Percentiles rank a stretch among this genome's conserved stretches.
Evolutionary conservation across 1,139 yeast genomes (phyloP).

Genomic region (Blastobotrys proliferans): DNA sequence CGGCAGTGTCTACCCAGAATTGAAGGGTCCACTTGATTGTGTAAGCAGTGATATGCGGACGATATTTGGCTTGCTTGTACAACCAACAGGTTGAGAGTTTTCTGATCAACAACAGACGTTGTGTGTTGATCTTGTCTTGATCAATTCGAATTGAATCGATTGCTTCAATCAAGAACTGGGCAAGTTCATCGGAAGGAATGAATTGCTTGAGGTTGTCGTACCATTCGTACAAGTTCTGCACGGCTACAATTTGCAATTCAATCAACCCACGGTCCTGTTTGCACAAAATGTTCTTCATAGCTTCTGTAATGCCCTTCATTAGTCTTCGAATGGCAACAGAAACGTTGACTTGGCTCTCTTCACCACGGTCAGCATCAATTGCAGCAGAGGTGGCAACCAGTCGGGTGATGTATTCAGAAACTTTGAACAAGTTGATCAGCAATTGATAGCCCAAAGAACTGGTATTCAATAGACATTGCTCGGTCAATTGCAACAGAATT

Average conservation of each 20-base stretch:
- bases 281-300: constrained; percentile 22
- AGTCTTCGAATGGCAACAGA: constrained; percentile 20
- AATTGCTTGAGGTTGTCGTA: constrained; percentile 23
- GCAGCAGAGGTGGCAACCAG: constrained; percentile 29
- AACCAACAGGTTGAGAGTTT: constrained; percentile 51
- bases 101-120: constrained; percentile 57
- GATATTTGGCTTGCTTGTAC: constrained; percentile 38
- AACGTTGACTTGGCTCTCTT: constrained; percentile 23
- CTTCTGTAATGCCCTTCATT: constrained; percentile 24
- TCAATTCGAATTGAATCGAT: constrained; percentile 28
- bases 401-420: constrained; percentile 27
- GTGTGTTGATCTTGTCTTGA: constrained; percentile 46
- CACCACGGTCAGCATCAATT: constrained; percentile 28
- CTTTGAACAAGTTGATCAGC: constrained; percentile 25
- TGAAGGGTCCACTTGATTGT: constrained; percentile 55
- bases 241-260: constrained; percentile 25
- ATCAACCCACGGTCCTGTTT: constrained; percentile 22
- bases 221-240: constrained; percentile 23
- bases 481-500: constrained; percentile 22
- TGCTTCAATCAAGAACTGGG: constrained; percentile 29
- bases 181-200: constrained; percentile 27
- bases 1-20: constrained; percentile 27
- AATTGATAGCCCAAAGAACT: constrained; percentile 22
- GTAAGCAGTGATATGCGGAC: constrained; percentile 46
- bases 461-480: constrained; percentile 21